Conservation (phyloP, 768 basidiomycete species). For the Macrolepiota dolichaula region DNA sequence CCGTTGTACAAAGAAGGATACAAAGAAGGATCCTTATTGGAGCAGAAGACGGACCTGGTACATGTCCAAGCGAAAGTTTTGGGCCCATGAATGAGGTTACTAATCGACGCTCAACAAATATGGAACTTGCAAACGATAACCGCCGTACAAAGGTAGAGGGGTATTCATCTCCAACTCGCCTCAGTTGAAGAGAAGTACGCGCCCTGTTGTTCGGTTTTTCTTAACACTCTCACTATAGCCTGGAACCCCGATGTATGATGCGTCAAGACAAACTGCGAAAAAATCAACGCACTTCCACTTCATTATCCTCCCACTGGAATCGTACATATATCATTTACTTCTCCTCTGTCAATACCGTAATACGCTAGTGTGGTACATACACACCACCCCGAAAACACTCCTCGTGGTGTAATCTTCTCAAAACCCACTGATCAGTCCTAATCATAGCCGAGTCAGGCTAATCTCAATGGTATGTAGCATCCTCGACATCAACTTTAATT, state of each 20-base stretch:
- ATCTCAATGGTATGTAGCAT: constrained; percentile 5
- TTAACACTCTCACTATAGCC: constrained; percentile 11
- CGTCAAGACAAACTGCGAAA: constrained; percentile 23
- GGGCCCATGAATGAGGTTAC: too few species aligned
- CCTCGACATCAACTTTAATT: too few species aligned
- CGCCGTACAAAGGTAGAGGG: not conserved
- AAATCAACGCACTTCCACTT: constrained; percentile 18
- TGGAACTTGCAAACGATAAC: too few species aligned
- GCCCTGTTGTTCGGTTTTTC: not conserved
- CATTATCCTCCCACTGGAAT: not conserved
- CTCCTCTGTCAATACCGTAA: constrained; percentile 18
- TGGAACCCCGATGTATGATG: constrained; percentile 21
- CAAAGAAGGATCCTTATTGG: too few species aligned
- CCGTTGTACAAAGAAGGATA: too few species aligned
- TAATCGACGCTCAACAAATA: too few species aligned
- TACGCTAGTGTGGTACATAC: constrained; percentile 19
- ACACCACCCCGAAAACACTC: constrained; percentile 21
- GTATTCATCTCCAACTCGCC: not conserved
- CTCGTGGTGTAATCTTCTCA: constrained; percentile 24
- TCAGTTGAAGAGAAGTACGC: not conserved
- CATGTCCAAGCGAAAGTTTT: too few species aligned
- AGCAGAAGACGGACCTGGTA: too few species aligned
- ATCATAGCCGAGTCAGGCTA: constrained; percentile 22
- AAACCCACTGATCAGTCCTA: constrained; percentile 12
- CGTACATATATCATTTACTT: not conserved